phyloP scores from a whole-genome alignment of 225 moss, liverwort and hornwort species.

The Rhytidiadelphus loreus region DNA sequence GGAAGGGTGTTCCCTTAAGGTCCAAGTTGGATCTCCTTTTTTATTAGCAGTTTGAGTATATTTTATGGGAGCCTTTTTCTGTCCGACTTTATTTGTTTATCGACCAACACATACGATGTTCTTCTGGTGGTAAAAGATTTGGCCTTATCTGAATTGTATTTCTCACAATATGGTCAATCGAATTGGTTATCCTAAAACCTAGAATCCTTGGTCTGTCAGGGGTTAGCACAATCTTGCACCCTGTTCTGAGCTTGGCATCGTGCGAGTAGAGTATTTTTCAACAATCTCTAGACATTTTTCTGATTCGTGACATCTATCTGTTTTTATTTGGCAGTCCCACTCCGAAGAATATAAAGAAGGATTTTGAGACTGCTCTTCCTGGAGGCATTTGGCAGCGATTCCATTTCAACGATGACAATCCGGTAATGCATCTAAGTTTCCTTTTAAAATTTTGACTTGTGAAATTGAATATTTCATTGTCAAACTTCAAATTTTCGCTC shows the following conservation, averaged over 20 bases:
- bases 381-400: conserved; percentile 85
- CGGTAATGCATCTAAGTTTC: conserved; percentile 10
- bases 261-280: neutral
- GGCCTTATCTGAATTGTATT: neutral
- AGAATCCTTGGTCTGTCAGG: neutral
- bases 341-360: conserved; percentile 11
- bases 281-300: neutral
- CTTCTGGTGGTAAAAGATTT: neutral
- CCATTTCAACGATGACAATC: conserved; percentile 73
- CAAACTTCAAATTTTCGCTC: neutral
- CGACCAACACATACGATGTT: neutral
- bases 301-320: neutral
- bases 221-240: neutral
- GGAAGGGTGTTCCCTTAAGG: neutral
- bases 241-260: neutral
- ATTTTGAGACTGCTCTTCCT: conserved; percentile 39
- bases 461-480: neutral
- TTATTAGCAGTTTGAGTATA: neutral
- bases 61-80: neutral
- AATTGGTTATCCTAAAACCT: neutral
- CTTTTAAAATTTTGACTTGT: neutral
- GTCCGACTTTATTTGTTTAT: neutral
- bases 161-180: neutral
- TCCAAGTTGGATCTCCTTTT: neutral
- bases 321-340: conserved; percentile 31